Conservation (phyloP, 768 basidiomycete species). For the Psilocybe cyanescens region DNA sequence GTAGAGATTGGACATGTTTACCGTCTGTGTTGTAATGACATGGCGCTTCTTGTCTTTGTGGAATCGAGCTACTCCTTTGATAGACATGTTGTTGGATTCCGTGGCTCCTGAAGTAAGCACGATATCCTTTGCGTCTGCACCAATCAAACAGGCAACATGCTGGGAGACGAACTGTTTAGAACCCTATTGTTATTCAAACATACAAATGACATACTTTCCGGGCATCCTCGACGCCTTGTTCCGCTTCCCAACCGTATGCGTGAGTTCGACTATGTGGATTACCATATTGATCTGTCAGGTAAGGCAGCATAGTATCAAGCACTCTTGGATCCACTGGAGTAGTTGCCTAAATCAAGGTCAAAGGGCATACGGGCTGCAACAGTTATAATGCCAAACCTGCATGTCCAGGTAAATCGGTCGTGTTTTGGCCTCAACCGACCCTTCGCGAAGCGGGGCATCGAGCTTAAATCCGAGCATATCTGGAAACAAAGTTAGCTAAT, state of each 20-base stretch:
- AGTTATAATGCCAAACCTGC: constrained; percentile 62
- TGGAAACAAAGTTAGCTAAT: constrained; percentile 29
- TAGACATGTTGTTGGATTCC: constrained; percentile 95
- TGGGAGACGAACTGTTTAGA: constrained; percentile 31
- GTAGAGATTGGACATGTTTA: constrained; percentile 34
- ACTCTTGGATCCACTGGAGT: constrained; percentile 98
- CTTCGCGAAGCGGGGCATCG: constrained; percentile 63
- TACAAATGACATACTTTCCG: constrained; percentile 59
- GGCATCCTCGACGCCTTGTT: constrained; percentile 91
- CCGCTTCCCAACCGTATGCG: constrained; percentile 99
- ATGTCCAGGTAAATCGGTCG: constrained; percentile 98
- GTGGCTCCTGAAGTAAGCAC: constrained; percentile 98
- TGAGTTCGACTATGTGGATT: constrained; percentile 99
- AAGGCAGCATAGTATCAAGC: constrained; percentile 96
- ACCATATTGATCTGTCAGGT: constrained; percentile 92
- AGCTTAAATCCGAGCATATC: constrained; percentile 93
- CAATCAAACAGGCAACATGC: constrained; percentile 91
- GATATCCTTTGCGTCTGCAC: constrained; percentile 94
- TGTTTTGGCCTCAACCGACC: constrained; percentile 57
- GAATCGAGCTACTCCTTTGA: constrained; percentile 97
- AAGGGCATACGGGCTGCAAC: neutral
- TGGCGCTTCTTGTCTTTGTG: constrained; percentile 93
- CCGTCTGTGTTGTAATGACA: constrained; percentile 94
- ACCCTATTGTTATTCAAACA: constrained; percentile 2
- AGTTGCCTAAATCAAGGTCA: constrained; percentile 67